These are phyloP conservation scores for Scheffersomyces quercinus DNA, from an alignment of 1,139 yeast genomes.

Conservation along the genomic window DNA sequence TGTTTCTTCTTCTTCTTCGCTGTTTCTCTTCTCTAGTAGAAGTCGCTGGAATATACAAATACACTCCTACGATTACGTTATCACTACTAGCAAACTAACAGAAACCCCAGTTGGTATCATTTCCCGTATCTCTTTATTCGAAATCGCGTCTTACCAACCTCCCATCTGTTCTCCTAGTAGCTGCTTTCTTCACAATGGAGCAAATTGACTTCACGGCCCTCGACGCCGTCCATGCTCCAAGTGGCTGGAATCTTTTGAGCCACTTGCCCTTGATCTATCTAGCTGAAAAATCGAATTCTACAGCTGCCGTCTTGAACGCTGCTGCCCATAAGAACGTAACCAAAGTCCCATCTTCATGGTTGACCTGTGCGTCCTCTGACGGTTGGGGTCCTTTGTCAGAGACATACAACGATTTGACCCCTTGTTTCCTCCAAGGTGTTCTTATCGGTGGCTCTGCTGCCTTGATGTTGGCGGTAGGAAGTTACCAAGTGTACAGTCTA, in stretches of 20 bases:
- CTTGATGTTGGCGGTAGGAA: constrained; percentile 57
- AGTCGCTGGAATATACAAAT: too few species aligned
- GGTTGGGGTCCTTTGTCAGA: constrained; percentile 78
- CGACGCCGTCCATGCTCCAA: background rate
- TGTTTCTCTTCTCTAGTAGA: too few species aligned
- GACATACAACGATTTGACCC: constrained; percentile 66
- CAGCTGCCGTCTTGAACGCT: too few species aligned
- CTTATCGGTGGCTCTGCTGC: constrained; percentile 53
- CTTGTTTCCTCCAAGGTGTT: constrained; percentile 79
- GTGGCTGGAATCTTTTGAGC: constrained; percentile 1
- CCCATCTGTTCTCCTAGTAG: too few species aligned
- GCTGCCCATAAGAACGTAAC: too few species aligned
- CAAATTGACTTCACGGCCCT: background rate
- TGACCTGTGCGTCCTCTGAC: constrained; percentile 28
- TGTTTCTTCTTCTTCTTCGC: too few species aligned
- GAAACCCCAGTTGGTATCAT: too few species aligned
- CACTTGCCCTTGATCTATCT: background rate
- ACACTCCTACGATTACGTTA: too few species aligned
- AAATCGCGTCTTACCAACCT: too few species aligned
- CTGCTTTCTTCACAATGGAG: background rate
- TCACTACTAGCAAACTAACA: too few species aligned
- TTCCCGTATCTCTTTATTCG: too few species aligned
- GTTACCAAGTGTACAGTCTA: constrained; percentile 39
- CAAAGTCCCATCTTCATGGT: constrained; percentile 2
- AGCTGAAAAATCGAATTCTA: too few species aligned